phyloP scores from a whole-genome alignment of 345 rosid genomes.

The Murraya koenigii region DNA sequence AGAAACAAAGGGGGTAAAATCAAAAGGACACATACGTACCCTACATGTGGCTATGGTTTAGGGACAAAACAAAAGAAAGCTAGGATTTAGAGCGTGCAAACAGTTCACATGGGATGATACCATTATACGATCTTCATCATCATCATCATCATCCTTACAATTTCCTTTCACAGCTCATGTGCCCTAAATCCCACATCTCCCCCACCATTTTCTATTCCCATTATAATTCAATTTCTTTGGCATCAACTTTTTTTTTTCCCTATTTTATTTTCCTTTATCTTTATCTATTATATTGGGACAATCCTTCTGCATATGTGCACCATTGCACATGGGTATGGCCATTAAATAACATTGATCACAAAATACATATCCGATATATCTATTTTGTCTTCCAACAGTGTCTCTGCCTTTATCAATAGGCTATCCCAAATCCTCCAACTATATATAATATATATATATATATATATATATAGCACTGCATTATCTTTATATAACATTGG shows the following conservation, averaged over 20 bases:
- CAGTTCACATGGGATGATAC: slow-evolving; percentile 45
- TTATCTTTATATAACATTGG: no score
- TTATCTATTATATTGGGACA: background rate
- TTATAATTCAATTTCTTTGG: background rate
- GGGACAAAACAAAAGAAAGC: slow-evolving; percentile 46
- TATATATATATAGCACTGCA: no score
- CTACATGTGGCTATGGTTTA: slow-evolving; percentile 58
- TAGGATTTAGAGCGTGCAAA: slow-evolving; percentile 16
- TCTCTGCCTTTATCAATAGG: background rate
- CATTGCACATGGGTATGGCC: slow-evolving; percentile 19
- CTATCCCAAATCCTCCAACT: background rate
- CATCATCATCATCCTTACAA: background rate
- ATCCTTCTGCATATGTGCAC: slow-evolving; percentile 4
- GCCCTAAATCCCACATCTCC: slow-evolving; percentile 27
- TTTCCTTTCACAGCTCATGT: slow-evolving; percentile 37
- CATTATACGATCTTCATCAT: slow-evolving; percentile 14
- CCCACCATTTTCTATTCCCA: background rate
- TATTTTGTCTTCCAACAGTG: background rate
- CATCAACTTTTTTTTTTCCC: background rate
- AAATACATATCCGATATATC: background rate
- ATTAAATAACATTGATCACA: slow-evolving; percentile 10
- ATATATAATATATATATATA: background rate
- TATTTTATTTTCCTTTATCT: background rate
- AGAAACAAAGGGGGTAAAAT: slow-evolving; percentile 6
- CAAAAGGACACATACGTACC: slow-evolving; percentile 32